A percentile compares a stretch with the other conserved stretches of the same genome.
Evolutionary conservation across 2,329 filamentous ascomycete genomes (phyloP).

Genomic region (Fusarium sp.): DNA sequence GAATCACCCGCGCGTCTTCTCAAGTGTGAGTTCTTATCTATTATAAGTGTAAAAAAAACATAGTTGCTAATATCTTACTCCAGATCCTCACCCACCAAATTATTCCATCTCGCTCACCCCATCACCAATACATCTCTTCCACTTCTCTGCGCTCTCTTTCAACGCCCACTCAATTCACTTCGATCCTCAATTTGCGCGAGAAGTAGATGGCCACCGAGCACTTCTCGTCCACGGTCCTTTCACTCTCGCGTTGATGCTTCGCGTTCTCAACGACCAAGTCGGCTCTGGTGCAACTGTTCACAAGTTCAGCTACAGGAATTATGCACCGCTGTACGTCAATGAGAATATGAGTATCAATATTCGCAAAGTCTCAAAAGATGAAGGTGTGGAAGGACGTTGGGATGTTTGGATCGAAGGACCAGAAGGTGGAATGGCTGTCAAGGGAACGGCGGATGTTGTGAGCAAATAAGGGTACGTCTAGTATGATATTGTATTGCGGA

Average conservation of each 20-base stretch:
- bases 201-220: conserved; percentile 79
- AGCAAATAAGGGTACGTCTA: neutral
- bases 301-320: conserved; percentile 80
- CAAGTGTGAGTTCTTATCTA: conserved; percentile 45
- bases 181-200: conserved; percentile 75
- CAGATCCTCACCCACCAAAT: conserved; percentile 53
- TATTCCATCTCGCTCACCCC: conserved; percentile 70
- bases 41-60: neutral
- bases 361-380: conserved; percentile 55
- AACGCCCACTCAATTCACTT: conserved; percentile 95
- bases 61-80: neutral
- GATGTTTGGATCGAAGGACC: conserved; percentile 57
- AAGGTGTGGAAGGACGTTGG: conserved; percentile 54
- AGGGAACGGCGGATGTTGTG: conserved; percentile 59
- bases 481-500: neutral
- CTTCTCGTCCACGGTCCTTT: conserved; percentile 91
- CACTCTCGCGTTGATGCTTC: conserved; percentile 80
- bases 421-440: conserved; percentile 72
- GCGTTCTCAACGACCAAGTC: conserved; percentile 61
- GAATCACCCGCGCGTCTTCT: conserved; percentile 39
- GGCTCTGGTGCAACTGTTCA: conserved; percentile 55
- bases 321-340: conserved; percentile 82
- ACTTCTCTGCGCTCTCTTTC: conserved; percentile 90
- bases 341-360: conserved; percentile 79
- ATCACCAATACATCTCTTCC: conserved; percentile 80